A percentile compares a stretch with the other conserved stretches of the same genome.
Evolutionary conservation across 768 basidiomycete species (phyloP).

Genomic region (Trametes meyenii): DNA sequence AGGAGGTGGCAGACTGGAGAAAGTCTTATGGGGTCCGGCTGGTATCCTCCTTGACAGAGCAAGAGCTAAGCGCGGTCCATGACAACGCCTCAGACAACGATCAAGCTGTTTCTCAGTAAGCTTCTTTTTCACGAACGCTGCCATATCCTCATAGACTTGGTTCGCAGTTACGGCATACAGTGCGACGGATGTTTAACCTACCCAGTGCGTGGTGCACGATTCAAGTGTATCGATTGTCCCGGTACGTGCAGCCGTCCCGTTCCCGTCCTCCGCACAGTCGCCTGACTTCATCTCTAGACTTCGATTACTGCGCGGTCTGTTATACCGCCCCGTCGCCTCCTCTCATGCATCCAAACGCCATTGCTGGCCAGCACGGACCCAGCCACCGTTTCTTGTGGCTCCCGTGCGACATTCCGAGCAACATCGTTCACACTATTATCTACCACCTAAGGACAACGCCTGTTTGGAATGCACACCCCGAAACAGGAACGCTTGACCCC

Average conservation of each 20-base stretch:
- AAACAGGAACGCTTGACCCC: neutral
- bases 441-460: neutral
- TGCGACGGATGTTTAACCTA: neutral
- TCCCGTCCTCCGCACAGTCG: neutral
- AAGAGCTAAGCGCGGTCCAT: too few species aligned
- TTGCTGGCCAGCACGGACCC: neutral
- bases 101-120: too few species aligned
- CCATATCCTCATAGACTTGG: neutral
- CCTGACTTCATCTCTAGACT: neutral
- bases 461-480: neutral
- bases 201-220: neutral
- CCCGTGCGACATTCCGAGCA: neutral
- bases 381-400: neutral
- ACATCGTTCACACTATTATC: neutral
- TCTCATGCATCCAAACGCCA: neutral
- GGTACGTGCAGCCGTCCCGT: neutral
- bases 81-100: too few species aligned
- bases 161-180: neutral
- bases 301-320: slow-evolving; percentile 1
- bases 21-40: neutral
- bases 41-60: too few species aligned
- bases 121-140: neutral
- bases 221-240: neutral
- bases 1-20: neutral
- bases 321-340: neutral